Conservation (phyloP, 352 stramenopile species). For the Globisporangium acanthophoron region DNA sequence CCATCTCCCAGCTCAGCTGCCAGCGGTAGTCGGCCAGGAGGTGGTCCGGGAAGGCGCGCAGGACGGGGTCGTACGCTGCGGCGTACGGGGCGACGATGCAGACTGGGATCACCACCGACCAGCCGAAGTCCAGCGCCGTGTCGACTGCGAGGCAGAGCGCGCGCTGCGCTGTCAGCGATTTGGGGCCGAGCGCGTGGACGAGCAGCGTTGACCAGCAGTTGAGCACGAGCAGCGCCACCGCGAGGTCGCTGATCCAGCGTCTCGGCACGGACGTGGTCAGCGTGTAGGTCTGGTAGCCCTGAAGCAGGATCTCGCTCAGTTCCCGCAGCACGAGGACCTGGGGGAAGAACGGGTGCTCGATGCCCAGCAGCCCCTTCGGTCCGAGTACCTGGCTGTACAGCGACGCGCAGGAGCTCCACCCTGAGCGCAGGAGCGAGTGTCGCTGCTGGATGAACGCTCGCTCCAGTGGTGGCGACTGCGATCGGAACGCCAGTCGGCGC, state of each 20-base stretch:
- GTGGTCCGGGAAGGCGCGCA: not conserved
- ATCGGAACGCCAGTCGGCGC: slow-evolving; percentile 1
- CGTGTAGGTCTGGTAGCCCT: slow-evolving; percentile 25
- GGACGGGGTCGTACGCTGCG: slow-evolving; percentile 1
- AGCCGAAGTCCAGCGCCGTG: slow-evolving; percentile 21
- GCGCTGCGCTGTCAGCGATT: slow-evolving; percentile 16
- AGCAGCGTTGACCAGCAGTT: slow-evolving; percentile 19
- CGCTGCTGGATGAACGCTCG: not conserved
- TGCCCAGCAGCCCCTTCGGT: slow-evolving; percentile 7
- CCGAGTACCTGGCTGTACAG: slow-evolving; percentile 1
- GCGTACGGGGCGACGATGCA: slow-evolving; percentile 22
- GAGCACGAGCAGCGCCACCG: slow-evolving; percentile 17
- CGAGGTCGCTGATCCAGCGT: slow-evolving; percentile 27
- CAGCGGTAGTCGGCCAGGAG: not conserved
- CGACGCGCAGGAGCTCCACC: no score
- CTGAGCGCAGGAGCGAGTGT: not conserved
- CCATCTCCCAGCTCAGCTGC: slow-evolving; percentile 8
- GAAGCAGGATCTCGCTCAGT: slow-evolving; percentile 17
- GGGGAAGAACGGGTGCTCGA: slow-evolving; percentile 12
- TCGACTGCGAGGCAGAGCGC: slow-evolving; percentile 21
- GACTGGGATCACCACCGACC: slow-evolving; percentile 20
- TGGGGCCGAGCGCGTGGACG: slow-evolving; percentile 10
- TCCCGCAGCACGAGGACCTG: slow-evolving; percentile 17
- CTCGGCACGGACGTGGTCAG: slow-evolving; percentile 20
- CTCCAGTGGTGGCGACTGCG: not conserved